Percentiles rank a stretch among this genome's conserved stretches.
phyloP scores from a whole-genome alignment of 306 rosid genomes.

The Phaseolus lunatus region DNA sequence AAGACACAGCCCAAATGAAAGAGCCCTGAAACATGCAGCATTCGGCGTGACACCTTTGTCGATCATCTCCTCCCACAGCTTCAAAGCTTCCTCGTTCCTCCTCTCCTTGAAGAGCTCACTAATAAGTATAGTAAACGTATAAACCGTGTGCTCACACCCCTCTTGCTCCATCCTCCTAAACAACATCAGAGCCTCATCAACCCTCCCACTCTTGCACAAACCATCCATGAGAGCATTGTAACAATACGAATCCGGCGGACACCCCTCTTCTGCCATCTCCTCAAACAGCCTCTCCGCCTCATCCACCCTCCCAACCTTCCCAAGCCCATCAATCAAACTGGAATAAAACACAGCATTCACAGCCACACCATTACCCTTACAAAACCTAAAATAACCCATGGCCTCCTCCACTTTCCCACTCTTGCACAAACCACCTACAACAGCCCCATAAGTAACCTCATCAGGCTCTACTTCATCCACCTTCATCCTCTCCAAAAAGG shows the following conservation, averaged over 20 bases:
- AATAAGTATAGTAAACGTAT: constrained; percentile 78
- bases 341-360: constrained; percentile 79
- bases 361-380: constrained; percentile 58
- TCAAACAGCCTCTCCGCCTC: constrained; percentile 83
- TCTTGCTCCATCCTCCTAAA: constrained; percentile 74
- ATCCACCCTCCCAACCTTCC: constrained; percentile 79
- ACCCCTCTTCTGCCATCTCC: constrained; percentile 72
- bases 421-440: constrained; percentile 84
- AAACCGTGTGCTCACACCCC: constrained; percentile 84
- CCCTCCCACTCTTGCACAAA: constrained; percentile 68
- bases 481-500: constrained; percentile 74
- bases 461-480: constrained; percentile 70
- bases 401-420: constrained; percentile 86
- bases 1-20: constrained; percentile 81
- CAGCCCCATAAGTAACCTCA: constrained; percentile 82
- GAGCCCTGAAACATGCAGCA: constrained; percentile 84
- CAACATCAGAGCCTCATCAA: constrained; percentile 66
- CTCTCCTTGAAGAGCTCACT: constrained; percentile 74
- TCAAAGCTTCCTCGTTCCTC: constrained; percentile 80
- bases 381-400: constrained; percentile 59
- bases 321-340: constrained; percentile 84
- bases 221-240: constrained; percentile 81
- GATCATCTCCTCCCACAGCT: constrained; percentile 83
- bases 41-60: constrained; percentile 85
- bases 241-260: constrained; percentile 74